Base-by-base conservation (phyloP, 768 basidiomycete genomes). In the Xerocomellus chrysenteron region DNA sequence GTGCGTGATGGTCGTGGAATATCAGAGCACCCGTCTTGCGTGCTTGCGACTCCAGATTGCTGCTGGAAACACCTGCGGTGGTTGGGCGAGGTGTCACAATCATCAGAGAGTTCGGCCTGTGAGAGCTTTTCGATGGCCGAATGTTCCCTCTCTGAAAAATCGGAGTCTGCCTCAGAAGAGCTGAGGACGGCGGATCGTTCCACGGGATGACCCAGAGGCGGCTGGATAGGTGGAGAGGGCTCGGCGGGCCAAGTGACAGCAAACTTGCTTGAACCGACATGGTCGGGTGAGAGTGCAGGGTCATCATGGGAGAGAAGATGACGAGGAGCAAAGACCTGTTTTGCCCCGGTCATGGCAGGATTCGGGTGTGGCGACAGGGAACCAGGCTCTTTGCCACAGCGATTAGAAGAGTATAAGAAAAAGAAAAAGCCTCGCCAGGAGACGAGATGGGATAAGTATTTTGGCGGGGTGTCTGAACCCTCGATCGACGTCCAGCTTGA, bases 1-100 rank as follows among this genome's bases (percentile, higher is more conserved):
- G 88, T 85, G 52, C 93, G 82, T 47, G 85, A 83, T 55, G 92
- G 82, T n/a, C 79, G 79, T 44, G 87, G 85, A 13, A 72, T 60
- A 54, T 69, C 60, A 41, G 72, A 54, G 44, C 61, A 63, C 16
- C 69, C 62, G 47, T 70, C 73, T 21, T 60, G 60, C 52, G 55
- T 52, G 59, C 40, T 58, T 19, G 55, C 16, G 50, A 40, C 44
- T 0, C 67, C 65, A 17, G 57, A 46, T 24, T 68, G 70, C 49
- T 73, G 71, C 39, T 65, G 71, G 10, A 57, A 47, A 30, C 26
- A 57, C 45, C 55, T 64, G 46, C 68, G 70, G 54, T 65, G 58
- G 64, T 56, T 65, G 28, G 62, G 50, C 1, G 63, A 61, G 45
- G 53, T 33, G 55, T 73, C 72, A 41, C 59, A 68, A 16, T 71